These are phyloP conservation scores for Protomyces lactucae-debilis DNA, from an alignment of 1,139 yeast genomes.

Conservation along the genomic window DNA sequence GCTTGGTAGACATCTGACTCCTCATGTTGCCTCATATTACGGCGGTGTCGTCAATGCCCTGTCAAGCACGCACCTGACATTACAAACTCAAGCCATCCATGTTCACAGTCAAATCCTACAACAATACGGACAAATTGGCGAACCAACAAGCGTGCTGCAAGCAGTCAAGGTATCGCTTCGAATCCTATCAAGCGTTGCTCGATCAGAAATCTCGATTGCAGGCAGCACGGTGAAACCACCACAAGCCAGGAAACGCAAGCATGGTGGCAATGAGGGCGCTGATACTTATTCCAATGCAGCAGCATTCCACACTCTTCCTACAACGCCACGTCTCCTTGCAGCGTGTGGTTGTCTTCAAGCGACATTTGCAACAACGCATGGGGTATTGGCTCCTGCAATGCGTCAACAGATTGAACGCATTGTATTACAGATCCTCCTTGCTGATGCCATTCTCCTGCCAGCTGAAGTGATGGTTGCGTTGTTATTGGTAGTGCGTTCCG, in stretches of 20 bases:
- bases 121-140: background rate
- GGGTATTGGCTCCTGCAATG: constrained; percentile 1
- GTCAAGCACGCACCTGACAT: background rate
- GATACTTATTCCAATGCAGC: constrained; percentile 12
- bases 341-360: background rate
- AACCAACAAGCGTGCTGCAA: background rate
- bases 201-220: background rate
- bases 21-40: background rate
- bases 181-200: background rate
- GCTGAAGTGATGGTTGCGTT: background rate
- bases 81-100: background rate
- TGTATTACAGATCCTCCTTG: background rate
- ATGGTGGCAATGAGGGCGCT: constrained; percentile 19
- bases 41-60: background rate
- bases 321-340: background rate
- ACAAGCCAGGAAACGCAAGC: constrained; percentile 16
- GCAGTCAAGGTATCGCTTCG: background rate
- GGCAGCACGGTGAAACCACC: background rate
- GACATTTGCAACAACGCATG: background rate
- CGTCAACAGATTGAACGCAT: constrained; percentile 3
- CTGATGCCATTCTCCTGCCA: background rate
- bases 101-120: background rate
- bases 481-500: background rate
- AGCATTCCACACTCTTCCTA: constrained; percentile 7
- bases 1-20: constrained; percentile 1